phyloP scores from a whole-genome alignment of 306 rosid species.

The Prunus mume region DNA sequence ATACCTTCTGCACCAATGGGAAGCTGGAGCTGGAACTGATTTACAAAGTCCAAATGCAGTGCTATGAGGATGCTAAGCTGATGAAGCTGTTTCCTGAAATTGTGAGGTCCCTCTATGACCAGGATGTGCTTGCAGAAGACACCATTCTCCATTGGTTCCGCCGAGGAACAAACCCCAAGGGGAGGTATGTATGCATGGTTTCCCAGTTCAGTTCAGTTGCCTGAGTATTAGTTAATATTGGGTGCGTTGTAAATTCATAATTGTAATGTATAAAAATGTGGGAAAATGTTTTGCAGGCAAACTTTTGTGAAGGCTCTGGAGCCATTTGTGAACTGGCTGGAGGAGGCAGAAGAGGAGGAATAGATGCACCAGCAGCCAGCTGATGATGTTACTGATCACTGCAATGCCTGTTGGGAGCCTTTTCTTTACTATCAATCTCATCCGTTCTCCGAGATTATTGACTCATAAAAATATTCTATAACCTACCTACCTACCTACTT shows the following conservation, averaged over 20 bases:
- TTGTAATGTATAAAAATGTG: background rate
- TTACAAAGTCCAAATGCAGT: slow-evolving; percentile 99
- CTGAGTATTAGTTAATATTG: too few relatives aligned
- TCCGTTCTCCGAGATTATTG: slow-evolving; percentile 26
- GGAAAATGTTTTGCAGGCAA: slow-evolving; percentile 54
- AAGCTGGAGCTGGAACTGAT: slow-evolving; percentile 96
- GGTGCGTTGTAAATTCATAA: background rate
- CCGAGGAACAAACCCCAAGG: slow-evolving; percentile 86
- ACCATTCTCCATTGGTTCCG: slow-evolving; percentile 97
- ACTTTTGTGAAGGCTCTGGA: slow-evolving; percentile 96
- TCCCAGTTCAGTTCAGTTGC: too few relatives aligned
- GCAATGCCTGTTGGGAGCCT: background rate
- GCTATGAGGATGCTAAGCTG: slow-evolving; percentile 99
- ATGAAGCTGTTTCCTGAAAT: slow-evolving; percentile 97
- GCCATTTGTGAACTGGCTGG: slow-evolving; percentile 96
- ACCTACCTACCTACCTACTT: background rate
- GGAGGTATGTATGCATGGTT: slow-evolving; percentile 52
- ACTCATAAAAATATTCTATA: slow-evolving; percentile 19
- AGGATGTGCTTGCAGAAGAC: slow-evolving; percentile 96
- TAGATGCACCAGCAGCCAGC: slow-evolving; percentile 22
- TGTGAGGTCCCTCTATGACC: slow-evolving; percentile 86
- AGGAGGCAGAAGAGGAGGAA: slow-evolving; percentile 99
- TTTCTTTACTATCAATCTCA: background rate
- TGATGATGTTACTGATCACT: background rate
- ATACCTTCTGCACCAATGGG: slow-evolving; percentile 84